Conservation (phyloP, 352 stramenopile genomes). For the Globisporangium uncinulatum region DNA sequence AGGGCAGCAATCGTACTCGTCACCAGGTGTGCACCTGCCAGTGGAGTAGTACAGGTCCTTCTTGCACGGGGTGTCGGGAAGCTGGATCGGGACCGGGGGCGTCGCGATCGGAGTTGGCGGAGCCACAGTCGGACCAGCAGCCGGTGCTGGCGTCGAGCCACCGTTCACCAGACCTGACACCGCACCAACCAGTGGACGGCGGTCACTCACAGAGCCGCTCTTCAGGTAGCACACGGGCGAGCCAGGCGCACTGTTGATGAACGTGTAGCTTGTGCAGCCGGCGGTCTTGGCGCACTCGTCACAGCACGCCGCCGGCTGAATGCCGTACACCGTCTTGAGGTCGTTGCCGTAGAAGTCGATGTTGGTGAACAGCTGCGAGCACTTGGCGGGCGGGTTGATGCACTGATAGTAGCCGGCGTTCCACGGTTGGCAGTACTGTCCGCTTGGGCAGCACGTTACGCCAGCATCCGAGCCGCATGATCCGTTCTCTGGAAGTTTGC, state of each 20-base stretch:
- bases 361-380: conserved; percentile 3
- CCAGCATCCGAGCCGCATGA: background rate
- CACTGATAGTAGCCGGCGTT: background rate
- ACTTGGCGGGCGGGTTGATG: background rate
- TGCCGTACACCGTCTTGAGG: conserved; percentile 3
- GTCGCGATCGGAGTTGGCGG: background rate
- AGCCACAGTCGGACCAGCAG: background rate
- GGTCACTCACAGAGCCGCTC: background rate
- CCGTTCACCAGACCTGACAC: background rate
- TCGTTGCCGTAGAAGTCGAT: conserved; percentile 7
- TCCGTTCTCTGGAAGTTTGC: background rate
- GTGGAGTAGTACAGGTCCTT: conserved; percentile 3
- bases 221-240: conserved; percentile 3
- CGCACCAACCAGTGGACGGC: too few relatives aligned
- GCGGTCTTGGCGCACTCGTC: conserved; percentile 27
- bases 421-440: conserved; percentile 6
- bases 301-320: conserved; percentile 17
- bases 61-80: background rate
- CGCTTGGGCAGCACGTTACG: background rate
- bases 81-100: background rate
- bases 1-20: conserved; percentile 18
- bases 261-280: conserved; percentile 41
- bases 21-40: too few relatives aligned
- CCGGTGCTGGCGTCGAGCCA: background rate
- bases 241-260: conserved; percentile 32